Base-by-base conservation (phyloP, 345 rosid genomes). In the Trapa incisa region DNA sequence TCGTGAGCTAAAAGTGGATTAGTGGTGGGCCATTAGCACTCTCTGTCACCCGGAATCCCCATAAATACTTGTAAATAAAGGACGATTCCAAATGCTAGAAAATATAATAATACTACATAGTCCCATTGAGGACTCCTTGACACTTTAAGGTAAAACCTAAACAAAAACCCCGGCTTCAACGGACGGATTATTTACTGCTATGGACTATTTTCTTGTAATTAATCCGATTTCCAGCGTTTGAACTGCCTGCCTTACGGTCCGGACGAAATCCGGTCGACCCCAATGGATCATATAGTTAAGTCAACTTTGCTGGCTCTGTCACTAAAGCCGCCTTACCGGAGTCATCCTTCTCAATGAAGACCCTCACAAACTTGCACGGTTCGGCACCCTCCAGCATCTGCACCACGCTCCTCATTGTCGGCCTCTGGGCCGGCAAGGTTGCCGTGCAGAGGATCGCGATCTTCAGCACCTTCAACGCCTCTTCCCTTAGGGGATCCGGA, bases 321-420 rank as follows among this genome's bases (percentile, higher is more conserved):
- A 56, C 15, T 61, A 42, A 17, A 36, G 35, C 33, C 13, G 67
- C 52, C 47, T 66, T 72, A 35, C 70, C 63, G 17, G 38, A 48
- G 33, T 53, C 37, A 13, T 61, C 75, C 48, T 72, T 67, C 45
- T 72, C 71, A 1, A 72, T 52, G 13, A 67, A 35, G 36, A 72
- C 15, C 13, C 45, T 52, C 33, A 72, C 67, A 41, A 73, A 13
- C 43, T 65, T 73, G 61, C 72, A 54, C 0, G 72, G 76, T 1
- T 73, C 76, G 1, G 76, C 76, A 3, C 68, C 76, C 64, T 64
- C 68, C 57, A 73, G 69, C 72, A 57, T 64, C 33, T 73, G 72
- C 48, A 73, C 76, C 32, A 73, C 76, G 16, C 65, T 57, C 43
- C 72, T 73, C 68, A 68, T 73, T 15, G 76, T 2, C 15, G 76